Evolutionary conservation across 768 basidiomycete genomes (phyloP).

Genomic region (Boletus coccyginus): DNA sequence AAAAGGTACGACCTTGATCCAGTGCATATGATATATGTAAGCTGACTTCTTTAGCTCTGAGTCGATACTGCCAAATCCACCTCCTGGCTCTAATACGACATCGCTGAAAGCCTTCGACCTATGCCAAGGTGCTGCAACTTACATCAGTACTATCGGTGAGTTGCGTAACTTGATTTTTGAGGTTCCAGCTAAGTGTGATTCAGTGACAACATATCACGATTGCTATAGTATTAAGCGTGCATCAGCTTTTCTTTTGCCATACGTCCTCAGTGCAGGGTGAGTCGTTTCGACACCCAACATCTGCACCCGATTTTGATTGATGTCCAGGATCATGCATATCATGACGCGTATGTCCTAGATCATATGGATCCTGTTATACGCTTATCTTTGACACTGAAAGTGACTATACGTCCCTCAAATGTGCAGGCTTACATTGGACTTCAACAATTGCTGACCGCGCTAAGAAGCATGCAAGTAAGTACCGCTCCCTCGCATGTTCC

Average conservation of each 20-base stretch:
- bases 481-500: not conserved
- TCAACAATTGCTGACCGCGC: constrained; percentile 57
- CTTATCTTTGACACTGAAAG: constrained; percentile 37
- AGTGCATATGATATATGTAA: not conserved
- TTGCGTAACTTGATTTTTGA: not conserved
- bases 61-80: constrained; percentile 42
- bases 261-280: constrained; percentile 70
- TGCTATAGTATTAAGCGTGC: constrained; percentile 57
- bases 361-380: not conserved
- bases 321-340: constrained; percentile 72
- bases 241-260: constrained; percentile 67
- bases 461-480: constrained; percentile 67
- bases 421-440: constrained; percentile 67
- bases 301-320: not conserved
- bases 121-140: constrained; percentile 69
- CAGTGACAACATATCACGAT: constrained; percentile 56
- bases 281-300: constrained; percentile 24
- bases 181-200: constrained; percentile 4
- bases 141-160: constrained; percentile 64
- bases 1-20: constrained; percentile 44
- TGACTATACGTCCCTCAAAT: constrained; percentile 68
- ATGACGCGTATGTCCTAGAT: constrained; percentile 53
- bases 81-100: constrained; percentile 36
- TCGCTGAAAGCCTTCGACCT: constrained; percentile 72
- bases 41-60: constrained; percentile 36